Conservation (phyloP, 768 basidiomycete genomes). For the Naganishia friedmannii region DNA sequence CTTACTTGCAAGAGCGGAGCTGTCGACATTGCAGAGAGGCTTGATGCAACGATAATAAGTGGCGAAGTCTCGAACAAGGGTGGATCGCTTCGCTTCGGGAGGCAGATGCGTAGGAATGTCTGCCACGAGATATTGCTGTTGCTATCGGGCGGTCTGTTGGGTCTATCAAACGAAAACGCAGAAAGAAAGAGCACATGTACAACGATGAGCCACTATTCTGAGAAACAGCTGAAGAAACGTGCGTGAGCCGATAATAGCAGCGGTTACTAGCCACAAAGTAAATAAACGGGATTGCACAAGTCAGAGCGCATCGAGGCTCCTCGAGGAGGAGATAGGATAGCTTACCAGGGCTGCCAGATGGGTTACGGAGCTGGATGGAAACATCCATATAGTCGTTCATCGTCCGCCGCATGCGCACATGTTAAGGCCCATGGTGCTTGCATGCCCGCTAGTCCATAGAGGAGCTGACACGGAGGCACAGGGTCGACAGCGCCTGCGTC, state of each 20-base stretch:
- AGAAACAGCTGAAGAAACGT: background rate
- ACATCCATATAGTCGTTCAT: too few species aligned
- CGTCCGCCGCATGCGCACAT: too few species aligned
- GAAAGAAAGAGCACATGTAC: background rate
- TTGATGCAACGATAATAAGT: too few species aligned
- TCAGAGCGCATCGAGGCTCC: too few species aligned
- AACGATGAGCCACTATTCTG: background rate
- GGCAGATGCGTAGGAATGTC: background rate
- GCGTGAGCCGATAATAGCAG: constrained; percentile 14
- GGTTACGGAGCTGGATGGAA: too few species aligned
- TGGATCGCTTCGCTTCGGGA: background rate
- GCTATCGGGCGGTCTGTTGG: background rate
- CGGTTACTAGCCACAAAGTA: constrained; percentile 20
- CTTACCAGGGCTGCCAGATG: too few species aligned
- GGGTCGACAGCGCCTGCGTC: too few species aligned
- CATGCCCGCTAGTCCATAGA: too few species aligned
- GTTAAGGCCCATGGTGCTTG: too few species aligned
- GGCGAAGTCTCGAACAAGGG: background rate
- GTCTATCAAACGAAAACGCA: background rate
- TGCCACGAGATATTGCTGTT: background rate
- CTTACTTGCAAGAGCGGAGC: constrained; percentile 20
- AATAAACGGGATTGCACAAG: constrained; percentile 3
- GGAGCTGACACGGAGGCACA: too few species aligned
- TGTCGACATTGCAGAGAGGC: constrained; percentile 1
- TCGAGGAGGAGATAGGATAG: too few species aligned